Percentiles rank a stretch among this genome's conserved stretches.
Conservation (phyloP, 176 grass and related monocot genomes). For the Bolboschoenus planiculmis region DNA sequence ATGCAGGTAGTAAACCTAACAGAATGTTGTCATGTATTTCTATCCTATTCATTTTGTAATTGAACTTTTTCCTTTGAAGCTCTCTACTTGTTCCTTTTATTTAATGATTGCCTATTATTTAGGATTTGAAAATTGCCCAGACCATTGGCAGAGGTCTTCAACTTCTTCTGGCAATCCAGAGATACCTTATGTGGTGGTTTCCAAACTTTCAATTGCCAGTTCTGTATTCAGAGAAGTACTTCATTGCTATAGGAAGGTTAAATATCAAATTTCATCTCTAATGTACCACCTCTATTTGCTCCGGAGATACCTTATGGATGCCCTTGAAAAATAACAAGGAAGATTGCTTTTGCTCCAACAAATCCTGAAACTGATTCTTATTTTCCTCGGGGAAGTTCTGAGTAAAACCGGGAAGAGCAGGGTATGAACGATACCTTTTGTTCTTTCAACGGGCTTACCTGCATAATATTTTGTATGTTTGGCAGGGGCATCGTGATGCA, state of each 20-base stretch:
- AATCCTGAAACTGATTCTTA: neutral
- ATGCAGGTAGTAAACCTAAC: neutral
- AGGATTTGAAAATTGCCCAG: conserved; percentile 51
- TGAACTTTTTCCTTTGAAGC: neutral
- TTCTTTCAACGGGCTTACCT: neutral
- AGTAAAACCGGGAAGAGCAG: neutral
- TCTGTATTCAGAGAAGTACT: conserved; percentile 76
- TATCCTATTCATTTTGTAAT: neutral
- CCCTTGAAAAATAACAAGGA: neutral
- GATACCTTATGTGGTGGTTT: conserved; percentile 50
- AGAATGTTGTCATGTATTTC: neutral
- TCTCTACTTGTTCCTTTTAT: neutral
- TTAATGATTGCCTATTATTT: conserved; percentile 12
- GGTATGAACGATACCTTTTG: neutral
- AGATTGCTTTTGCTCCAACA: neutral
- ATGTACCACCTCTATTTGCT: neutral
- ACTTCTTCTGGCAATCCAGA: conserved; percentile 73
- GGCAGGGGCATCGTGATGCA: neutral
- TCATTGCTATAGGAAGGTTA: conserved; percentile 89
- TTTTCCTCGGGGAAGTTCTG: neutral
- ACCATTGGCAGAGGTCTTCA: conserved; percentile 63
- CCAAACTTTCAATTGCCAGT: conserved; percentile 48
- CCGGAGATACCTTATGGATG: neutral
- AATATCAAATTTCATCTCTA: conserved; percentile 14
- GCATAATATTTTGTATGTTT: neutral